phyloP scores from a whole-genome alignment of 2,329 filamentous ascomycete genomes.

The Pseudogymnoascus sp. region DNA sequence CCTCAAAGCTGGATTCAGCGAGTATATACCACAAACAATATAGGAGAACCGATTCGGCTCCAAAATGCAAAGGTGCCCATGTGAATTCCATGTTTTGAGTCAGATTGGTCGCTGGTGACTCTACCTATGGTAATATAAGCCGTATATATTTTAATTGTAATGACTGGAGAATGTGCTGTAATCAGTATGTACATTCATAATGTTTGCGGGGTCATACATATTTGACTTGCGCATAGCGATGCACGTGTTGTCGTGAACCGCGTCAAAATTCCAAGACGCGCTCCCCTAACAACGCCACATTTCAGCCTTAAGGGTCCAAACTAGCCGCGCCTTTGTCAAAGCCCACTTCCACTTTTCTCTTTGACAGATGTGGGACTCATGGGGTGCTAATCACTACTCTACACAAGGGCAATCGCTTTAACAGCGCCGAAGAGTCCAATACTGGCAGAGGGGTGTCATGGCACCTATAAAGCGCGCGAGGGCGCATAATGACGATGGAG shows the following conservation, averaged over 20 bases:
- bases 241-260: slow-evolving; percentile 7
- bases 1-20: not conserved
- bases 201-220: not conserved
- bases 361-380: not conserved
- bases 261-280: slow-evolving; percentile 5
- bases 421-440: not conserved
- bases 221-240: not conserved
- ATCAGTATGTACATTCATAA: not conserved
- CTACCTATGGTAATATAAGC: not conserved
- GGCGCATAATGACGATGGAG: not conserved
- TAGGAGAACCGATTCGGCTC: not conserved
- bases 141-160: not conserved
- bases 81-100: not conserved
- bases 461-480: slow-evolving; percentile 3
- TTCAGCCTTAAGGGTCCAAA: slow-evolving; percentile 2
- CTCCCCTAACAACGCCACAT: not conserved
- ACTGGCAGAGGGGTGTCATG: not conserved
- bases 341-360: not conserved
- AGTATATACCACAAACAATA: not conserved
- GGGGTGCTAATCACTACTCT: not conserved
- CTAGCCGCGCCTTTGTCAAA: not conserved
- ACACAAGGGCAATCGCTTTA: not conserved
- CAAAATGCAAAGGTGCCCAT: not conserved
- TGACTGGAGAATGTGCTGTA: not conserved
- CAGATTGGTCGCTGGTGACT: not conserved